These are phyloP conservation scores for Aschersonia sp. DNA, from an alignment of 2,329 filamentous ascomycete species.

Conservation along the genomic window DNA sequence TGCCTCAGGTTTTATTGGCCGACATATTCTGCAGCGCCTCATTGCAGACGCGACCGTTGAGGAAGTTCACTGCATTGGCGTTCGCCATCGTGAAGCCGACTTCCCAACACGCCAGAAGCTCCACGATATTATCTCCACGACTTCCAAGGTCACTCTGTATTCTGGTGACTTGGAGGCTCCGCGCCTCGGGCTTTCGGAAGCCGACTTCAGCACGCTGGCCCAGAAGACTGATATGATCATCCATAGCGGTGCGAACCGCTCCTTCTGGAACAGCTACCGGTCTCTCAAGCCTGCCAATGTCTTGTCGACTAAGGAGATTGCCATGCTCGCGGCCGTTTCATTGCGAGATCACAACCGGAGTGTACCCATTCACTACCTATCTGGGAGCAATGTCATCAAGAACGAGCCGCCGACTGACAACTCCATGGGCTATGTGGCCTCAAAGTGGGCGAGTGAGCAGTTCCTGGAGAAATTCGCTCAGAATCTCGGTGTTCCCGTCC, in stretches of 20 bases:
- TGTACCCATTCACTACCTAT: slow-evolving; percentile 17
- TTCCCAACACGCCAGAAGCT: slow-evolving; percentile 6
- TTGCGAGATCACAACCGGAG: slow-evolving; percentile 1
- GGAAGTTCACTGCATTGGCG: slow-evolving; percentile 21
- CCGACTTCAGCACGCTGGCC: slow-evolving; percentile 2
- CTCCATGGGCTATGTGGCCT: slow-evolving; percentile 15
- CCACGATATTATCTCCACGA: slow-evolving; percentile 4
- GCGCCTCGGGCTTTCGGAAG: slow-evolving; percentile 9
- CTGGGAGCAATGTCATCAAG: slow-evolving; percentile 8
- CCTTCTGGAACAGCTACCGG: slow-evolving; percentile 21
- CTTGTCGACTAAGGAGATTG: slow-evolving; percentile 17
- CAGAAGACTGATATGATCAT: slow-evolving; percentile 26
- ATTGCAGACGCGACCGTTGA: slow-evolving; percentile 13
- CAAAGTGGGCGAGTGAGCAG: slow-evolving; percentile 20
- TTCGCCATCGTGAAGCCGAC: slow-evolving; percentile 16
- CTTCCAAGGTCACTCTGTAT: slow-evolving; percentile 8
- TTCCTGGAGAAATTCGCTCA: slow-evolving; percentile 10
- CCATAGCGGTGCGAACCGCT: slow-evolving; percentile 31
- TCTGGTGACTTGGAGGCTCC: slow-evolving; percentile 13
- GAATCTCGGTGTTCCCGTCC: not conserved
- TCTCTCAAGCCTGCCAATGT: slow-evolving; percentile 20
- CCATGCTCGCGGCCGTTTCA: slow-evolving; percentile 10
- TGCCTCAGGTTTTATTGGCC: slow-evolving; percentile 3
- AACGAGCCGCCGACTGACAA: slow-evolving; percentile 8
- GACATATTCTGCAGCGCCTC: slow-evolving; percentile 1